These are phyloP conservation scores for Coprinopsis strossmayeri DNA, from an alignment of 768 basidiomycete species.

Conservation along the genomic window DNA sequence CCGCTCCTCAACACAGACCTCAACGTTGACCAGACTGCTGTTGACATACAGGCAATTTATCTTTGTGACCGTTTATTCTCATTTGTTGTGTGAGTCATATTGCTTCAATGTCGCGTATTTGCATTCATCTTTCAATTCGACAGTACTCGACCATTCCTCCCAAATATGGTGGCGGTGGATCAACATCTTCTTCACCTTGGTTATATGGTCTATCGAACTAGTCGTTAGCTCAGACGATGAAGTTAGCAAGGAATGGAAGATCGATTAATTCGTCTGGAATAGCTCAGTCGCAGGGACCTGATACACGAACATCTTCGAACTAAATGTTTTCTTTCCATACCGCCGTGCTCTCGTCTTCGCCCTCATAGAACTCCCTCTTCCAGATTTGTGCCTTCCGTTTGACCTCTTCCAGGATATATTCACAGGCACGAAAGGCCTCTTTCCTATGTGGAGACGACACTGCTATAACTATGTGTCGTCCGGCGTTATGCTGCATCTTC, in stretches of 20 bases:
- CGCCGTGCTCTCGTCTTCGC: conserved; percentile 51
- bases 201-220: conserved; percentile 79
- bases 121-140: conserved; percentile 4
- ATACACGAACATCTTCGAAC: background rate
- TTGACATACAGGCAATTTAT: conserved; percentile 81
- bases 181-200: conserved; percentile 81
- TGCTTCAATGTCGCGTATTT: background rate
- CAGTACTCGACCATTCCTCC: conserved; percentile 84
- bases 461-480: conserved; percentile 51
- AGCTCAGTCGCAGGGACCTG: background rate
- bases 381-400: conserved; percentile 83
- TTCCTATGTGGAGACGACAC: conserved; percentile 81
- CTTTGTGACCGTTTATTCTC: conserved; percentile 83
- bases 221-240: conserved; percentile 71
- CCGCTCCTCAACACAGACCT: too few relatives aligned
- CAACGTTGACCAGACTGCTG: conserved; percentile 64
- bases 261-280: conserved; percentile 40
- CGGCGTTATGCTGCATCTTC: conserved; percentile 1
- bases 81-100: conserved; percentile 61
- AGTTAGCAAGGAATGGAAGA: conserved; percentile 67
- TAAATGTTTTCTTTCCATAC: conserved; percentile 64
- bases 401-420: conserved; percentile 79
- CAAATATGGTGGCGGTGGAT: conserved; percentile 94
- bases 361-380: conserved; percentile 87
- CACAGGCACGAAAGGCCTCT: conserved; percentile 75